A percentile compares a stretch with the other conserved stretches of the same genome.
Conservation (phyloP, 2,329 filamentous ascomycete species). For the Dothistroma septosporum region DNA sequence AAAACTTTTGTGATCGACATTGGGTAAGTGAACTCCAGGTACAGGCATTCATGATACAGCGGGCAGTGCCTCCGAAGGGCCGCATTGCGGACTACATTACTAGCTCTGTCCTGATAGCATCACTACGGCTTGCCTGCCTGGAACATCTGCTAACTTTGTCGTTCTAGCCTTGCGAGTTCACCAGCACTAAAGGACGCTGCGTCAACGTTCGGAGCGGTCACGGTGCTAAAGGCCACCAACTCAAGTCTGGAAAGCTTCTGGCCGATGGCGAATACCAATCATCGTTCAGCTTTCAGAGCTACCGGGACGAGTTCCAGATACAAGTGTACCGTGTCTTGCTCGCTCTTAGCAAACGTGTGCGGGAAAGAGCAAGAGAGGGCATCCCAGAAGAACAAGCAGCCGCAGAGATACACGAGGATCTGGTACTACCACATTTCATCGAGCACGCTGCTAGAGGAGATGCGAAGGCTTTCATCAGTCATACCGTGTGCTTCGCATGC, state of each 20-base stretch:
- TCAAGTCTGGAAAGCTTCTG: conserved; percentile 8
- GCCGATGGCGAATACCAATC: conserved; percentile 10
- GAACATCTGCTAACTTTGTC: neutral
- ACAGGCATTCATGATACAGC: neutral
- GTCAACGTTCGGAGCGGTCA: conserved; percentile 40
- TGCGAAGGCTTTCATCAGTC: conserved; percentile 32
- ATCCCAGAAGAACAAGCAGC: neutral
- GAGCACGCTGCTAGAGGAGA: neutral
- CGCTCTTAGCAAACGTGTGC: neutral
- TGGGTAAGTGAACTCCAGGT: conserved; percentile 14
- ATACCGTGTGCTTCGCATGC: conserved; percentile 44
- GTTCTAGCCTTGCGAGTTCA: conserved; percentile 1
- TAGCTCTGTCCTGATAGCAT: too few species aligned
- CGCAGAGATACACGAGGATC: neutral
- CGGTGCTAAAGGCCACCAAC: conserved; percentile 24
- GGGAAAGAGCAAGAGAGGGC: neutral
- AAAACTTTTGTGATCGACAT: conserved; percentile 40
- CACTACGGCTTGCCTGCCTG: neutral
- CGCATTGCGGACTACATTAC: too few species aligned
- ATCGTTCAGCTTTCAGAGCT: conserved; percentile 3
- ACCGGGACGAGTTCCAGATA: neutral
- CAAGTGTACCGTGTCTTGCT: neutral
- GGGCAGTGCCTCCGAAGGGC: neutral
- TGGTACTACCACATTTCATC: neutral
- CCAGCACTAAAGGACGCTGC: conserved; percentile 24